A percentile compares a stretch with the other conserved stretches of the same genome.
These are phyloP conservation scores for Cordyceps militaris DNA, from an alignment of 2,329 filamentous ascomycete genomes.

Conservation along the genomic window DNA sequence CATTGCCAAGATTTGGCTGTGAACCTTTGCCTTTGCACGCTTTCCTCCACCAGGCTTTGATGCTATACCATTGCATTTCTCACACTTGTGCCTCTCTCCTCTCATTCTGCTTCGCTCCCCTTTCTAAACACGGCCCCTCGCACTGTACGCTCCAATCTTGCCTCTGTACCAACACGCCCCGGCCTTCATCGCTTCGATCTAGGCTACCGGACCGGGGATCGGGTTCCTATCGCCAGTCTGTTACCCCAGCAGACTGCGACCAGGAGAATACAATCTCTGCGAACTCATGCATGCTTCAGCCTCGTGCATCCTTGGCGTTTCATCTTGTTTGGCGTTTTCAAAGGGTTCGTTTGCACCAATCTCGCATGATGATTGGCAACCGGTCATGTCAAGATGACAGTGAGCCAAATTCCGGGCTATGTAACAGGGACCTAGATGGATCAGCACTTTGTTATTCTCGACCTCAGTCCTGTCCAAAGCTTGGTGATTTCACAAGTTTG, in stretches of 20 bases:
- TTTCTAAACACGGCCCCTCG: not conserved
- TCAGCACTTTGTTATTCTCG: not conserved
- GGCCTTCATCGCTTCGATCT: not conserved
- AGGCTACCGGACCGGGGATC: not conserved
- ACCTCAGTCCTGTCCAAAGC: slow-evolving; percentile 10
- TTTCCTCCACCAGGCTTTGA: not conserved
- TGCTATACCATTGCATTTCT: not conserved
- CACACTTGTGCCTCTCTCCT: not conserved
- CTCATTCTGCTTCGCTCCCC: not conserved
- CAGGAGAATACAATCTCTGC: not conserved
- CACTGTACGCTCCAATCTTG: not conserved
- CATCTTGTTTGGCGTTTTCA: not conserved
- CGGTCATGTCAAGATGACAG: not conserved
- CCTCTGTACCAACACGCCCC: not conserved
- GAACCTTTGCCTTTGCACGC: no score
- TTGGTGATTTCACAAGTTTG: slow-evolving; percentile 10
- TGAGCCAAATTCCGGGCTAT: not conserved
- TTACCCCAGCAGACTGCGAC: not conserved
- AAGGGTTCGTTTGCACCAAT: not conserved
- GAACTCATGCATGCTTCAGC: not conserved
- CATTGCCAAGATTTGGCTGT: no score
- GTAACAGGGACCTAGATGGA: not conserved
- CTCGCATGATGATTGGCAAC: slow-evolving; percentile 1
- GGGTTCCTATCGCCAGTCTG: not conserved
- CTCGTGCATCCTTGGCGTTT: not conserved